phyloP scores from a whole-genome alignment of 306 rosid species.

The Styphnolobium japonicum region DNA sequence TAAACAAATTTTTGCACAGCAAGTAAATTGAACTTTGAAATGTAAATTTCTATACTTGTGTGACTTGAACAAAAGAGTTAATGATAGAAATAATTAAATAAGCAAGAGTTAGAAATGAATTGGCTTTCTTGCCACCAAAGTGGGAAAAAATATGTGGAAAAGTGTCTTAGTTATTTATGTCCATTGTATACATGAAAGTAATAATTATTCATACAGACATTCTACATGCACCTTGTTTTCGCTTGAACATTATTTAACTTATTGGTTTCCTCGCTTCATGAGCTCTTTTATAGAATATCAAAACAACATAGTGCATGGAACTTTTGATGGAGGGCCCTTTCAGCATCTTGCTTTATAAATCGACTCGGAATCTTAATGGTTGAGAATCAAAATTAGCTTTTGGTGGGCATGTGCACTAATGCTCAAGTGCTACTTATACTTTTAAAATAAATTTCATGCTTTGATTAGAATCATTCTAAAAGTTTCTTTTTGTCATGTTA shows the following conservation, averaged over 20 bases:
- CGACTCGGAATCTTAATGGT: background rate
- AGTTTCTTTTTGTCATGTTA: slow-evolving; percentile 22
- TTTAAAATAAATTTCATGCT: slow-evolving; percentile 19
- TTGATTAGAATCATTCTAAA: slow-evolving; percentile 27
- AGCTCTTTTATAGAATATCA: background rate
- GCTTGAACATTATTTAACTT: background rate
- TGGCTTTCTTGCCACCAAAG: background rate
- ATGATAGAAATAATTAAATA: background rate
- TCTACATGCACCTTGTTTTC: background rate
- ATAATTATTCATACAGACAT: background rate
- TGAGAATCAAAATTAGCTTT: slow-evolving; percentile 28
- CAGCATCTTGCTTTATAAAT: slow-evolving; percentile 30
- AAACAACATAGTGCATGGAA: background rate
- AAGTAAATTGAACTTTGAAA: no score
- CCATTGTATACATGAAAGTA: background rate
- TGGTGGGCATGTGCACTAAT: slow-evolving; percentile 31
- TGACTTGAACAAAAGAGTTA: background rate
- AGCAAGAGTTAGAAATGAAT: background rate
- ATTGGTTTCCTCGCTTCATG: background rate
- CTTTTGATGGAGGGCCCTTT: slow-evolving; percentile 11
- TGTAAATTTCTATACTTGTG: background rate
- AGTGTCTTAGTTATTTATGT: background rate
- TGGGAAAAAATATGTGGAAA: background rate
- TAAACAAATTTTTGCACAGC: no score
- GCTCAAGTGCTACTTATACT: slow-evolving; percentile 19